Evolutionary conservation across 1,139 yeast species (phyloP), one percentile per base, ranked within the genome.

Genomic region (Yamadazyma aaseri): DNA sequence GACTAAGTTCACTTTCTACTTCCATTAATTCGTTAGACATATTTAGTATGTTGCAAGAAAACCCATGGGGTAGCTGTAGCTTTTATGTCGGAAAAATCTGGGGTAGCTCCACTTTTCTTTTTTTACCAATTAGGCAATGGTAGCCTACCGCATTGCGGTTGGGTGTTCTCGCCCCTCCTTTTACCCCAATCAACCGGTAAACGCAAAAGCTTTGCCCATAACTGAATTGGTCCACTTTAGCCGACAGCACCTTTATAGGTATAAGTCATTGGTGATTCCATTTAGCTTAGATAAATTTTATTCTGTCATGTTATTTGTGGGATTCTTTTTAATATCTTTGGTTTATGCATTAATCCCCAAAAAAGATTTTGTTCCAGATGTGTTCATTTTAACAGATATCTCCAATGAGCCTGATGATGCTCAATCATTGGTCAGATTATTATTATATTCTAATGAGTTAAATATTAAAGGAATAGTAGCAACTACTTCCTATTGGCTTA

Each of bases 341-440:
- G 20, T 18, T 6, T 18, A 23, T 4, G 9, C 18, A 20, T 18
- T 18, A 6, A 20, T 41, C 17, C 51, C 50, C 5, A 24, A 14
- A 7, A 54, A 54, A 35, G 58, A 54, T 32, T 27, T 41, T 16
- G 46, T 41, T 29, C 59, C 58, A 10, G 38, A 47, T 25, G 55
- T 51, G 2, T 53, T 53, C 26, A 44, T 54, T 9, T 35, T 51
- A 12, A 46, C 58, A 0, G 59, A 54, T 35, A 52, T 53, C 16
- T 44, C 51, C 14, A 54, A 54, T 34, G 58, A 54, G 27, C 59
- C 58, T 1, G 59, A 54, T 39, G 59, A 54, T 35, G 56, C 58
- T 5, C 50, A 52, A 34, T 50, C 56, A 1, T 34, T 54, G 3
- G 55, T 53, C 4, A 42, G 58, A 26, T 29, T 50, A 9, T 36